Evolutionary conservation across 2,329 filamentous ascomycete genomes (phyloP).

Genomic region (Clarireedia paspali): DNA sequence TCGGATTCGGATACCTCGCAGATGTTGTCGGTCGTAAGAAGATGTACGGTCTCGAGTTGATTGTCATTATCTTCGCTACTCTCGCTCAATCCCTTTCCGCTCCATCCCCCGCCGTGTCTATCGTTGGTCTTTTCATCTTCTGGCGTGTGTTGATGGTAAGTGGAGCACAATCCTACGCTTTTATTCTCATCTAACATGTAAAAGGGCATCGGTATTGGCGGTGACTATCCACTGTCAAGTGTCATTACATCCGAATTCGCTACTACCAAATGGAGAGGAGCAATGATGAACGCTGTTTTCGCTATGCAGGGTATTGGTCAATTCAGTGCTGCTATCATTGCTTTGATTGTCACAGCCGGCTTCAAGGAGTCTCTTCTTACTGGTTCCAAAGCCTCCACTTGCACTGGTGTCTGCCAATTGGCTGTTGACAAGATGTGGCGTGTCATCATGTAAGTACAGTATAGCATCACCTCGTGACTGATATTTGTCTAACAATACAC

Average conservation of each 20-base stretch:
- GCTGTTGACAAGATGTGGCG: constrained; percentile 87
- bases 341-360: constrained; percentile 64
- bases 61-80: constrained; percentile 73
- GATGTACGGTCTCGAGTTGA: constrained; percentile 73
- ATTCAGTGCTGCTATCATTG: constrained; percentile 65
- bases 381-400: constrained; percentile 45
- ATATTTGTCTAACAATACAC: background rate
- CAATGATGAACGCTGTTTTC: constrained; percentile 83
- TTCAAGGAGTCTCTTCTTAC: constrained; percentile 57
- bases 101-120: constrained; percentile 52
- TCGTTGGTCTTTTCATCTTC: constrained; percentile 65
- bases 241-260: constrained; percentile 86
- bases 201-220: constrained; percentile 57
- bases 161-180: too few relatives aligned
- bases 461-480: too few relatives aligned
- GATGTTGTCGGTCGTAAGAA: constrained; percentile 71
- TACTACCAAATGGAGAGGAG: constrained; percentile 76
- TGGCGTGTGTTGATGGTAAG: constrained; percentile 67
- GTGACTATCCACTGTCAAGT: constrained; percentile 74
- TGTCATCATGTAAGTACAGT: constrained; percentile 46
- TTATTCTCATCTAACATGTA: constrained; percentile 27
- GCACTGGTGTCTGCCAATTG: constrained; percentile 53
- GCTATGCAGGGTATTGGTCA: constrained; percentile 84
- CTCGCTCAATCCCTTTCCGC: constrained; percentile 63
- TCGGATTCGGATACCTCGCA: constrained; percentile 71